Evolutionary conservation across 257 asterid species (phyloP).

Genomic region (Haberlea rhodopensis): DNA sequence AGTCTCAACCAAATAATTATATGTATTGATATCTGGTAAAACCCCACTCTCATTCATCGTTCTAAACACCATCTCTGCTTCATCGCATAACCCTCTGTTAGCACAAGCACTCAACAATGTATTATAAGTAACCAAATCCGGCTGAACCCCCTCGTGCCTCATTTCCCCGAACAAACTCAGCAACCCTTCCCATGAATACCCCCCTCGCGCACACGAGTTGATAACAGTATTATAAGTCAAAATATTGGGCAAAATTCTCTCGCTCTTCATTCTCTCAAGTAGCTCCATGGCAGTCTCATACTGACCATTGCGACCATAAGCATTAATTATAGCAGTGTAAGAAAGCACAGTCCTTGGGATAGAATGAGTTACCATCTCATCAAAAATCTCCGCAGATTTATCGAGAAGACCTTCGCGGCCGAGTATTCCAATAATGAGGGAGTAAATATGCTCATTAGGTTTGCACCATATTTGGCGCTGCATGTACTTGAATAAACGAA

Average conservation of each 20-base stretch:
- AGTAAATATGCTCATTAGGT: slow-evolving; percentile 87
- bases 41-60: slow-evolving; percentile 95
- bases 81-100: slow-evolving; percentile 73
- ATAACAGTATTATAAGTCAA: slow-evolving; percentile 88
- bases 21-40: slow-evolving; percentile 74
- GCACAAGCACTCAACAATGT: slow-evolving; percentile 85
- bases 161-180: slow-evolving; percentile 90
- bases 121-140: slow-evolving; percentile 90
- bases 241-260: slow-evolving; percentile 68
- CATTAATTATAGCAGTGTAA: slow-evolving; percentile 80
- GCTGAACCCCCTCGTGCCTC: slow-evolving; percentile 93
- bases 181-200: slow-evolving; percentile 93
- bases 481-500: slow-evolving; percentile 91
- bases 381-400: slow-evolving; percentile 79
- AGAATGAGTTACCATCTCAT: slow-evolving; percentile 66
- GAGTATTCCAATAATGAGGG: slow-evolving; percentile 69
- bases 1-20: slow-evolving; percentile 75
- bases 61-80: slow-evolving; percentile 94
- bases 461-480: slow-evolving; percentile 98
- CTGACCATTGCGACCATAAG: slow-evolving; percentile 87
- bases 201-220: slow-evolving; percentile 88
- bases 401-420: slow-evolving; percentile 88
- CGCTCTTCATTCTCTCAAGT: slow-evolving; percentile 74
- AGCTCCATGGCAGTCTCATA: slow-evolving; percentile 62
- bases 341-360: slow-evolving; percentile 68